Evolutionary conservation across 768 basidiomycete species (phyloP).

Genomic region (Boletus coccyginus): DNA sequence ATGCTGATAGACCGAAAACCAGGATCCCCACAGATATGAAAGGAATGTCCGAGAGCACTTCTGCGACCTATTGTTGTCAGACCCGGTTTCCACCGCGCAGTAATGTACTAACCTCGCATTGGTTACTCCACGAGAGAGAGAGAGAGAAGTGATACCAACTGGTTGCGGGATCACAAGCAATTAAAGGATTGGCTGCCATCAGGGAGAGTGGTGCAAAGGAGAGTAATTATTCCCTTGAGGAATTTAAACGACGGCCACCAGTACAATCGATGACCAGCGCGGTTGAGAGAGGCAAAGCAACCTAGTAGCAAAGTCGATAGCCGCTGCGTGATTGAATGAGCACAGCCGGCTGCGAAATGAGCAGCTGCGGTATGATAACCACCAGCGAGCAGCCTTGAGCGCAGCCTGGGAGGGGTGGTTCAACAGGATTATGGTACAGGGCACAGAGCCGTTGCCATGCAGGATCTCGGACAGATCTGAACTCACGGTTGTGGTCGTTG

Average conservation of each 20-base stretch:
- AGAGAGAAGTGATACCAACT: constrained; percentile 26
- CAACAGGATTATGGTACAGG: not conserved
- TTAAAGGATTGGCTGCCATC: constrained; percentile 17
- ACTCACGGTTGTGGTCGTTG: constrained; percentile 1
- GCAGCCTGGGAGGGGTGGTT: not conserved
- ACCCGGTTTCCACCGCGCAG: not conserved
- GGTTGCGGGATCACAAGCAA: constrained; percentile 8
- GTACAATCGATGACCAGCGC: constrained; percentile 5
- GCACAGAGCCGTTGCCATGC: constrained; percentile 13
- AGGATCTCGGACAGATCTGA: not conserved
- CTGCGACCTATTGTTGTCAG: constrained; percentile 43
- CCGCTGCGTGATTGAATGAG: not conserved
- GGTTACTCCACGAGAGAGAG: constrained; percentile 37
- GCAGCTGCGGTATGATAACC: constrained; percentile 6
- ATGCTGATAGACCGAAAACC: constrained; percentile 56
- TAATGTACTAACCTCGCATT: constrained; percentile 41
- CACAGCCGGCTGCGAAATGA: constrained; percentile 6
- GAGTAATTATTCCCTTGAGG: constrained; percentile 10
- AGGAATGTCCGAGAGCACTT: constrained; percentile 62
- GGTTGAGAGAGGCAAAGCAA: not conserved
- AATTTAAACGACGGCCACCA: not conserved
- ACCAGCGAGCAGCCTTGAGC: not conserved
- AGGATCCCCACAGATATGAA: constrained; percentile 65
- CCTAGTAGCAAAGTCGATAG: not conserved
- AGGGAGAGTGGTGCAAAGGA: constrained; percentile 16